Conservation (phyloP, 169 alveolate species). For the Plasmodium gonderi region DNA sequence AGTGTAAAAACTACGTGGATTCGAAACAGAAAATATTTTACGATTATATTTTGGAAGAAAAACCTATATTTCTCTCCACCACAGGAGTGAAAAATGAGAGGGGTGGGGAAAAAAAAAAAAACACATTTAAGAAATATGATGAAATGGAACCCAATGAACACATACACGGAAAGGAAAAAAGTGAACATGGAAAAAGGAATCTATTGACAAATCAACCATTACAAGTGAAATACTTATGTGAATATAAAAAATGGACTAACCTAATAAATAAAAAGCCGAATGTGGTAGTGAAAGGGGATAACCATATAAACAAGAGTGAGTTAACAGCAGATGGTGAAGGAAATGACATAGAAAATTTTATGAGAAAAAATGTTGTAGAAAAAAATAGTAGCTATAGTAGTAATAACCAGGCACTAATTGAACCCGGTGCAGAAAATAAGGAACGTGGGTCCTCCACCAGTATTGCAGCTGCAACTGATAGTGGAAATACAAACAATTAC, state of each 20-base stretch:
- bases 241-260: slow-evolving; percentile 67
- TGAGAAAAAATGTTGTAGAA: too few relatives aligned
- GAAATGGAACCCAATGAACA: neutral
- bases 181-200: neutral
- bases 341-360: neutral
- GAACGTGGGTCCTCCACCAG: too few relatives aligned
- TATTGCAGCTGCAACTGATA: neutral
- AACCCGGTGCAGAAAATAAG: too few relatives aligned
- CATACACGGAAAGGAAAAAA: neutral
- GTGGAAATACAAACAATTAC: neutral
- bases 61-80: neutral
- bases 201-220: neutral
- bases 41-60: slow-evolving; percentile 40
- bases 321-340: too few relatives aligned
- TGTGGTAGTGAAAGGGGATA: neutral
- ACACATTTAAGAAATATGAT: neutral
- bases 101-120: neutral
- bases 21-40: slow-evolving; percentile 50
- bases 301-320: too few relatives aligned
- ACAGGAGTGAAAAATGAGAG: neutral
- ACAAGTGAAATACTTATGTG: slow-evolving; percentile 14
- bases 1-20: slow-evolving; percentile 63
- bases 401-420: too few relatives aligned
- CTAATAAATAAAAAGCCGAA: slow-evolving; percentile 2
- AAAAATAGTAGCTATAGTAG: too few relatives aligned